phyloP scores from a whole-genome alignment of 2,329 filamentous ascomycete species.

The Xylaria sp. region DNA sequence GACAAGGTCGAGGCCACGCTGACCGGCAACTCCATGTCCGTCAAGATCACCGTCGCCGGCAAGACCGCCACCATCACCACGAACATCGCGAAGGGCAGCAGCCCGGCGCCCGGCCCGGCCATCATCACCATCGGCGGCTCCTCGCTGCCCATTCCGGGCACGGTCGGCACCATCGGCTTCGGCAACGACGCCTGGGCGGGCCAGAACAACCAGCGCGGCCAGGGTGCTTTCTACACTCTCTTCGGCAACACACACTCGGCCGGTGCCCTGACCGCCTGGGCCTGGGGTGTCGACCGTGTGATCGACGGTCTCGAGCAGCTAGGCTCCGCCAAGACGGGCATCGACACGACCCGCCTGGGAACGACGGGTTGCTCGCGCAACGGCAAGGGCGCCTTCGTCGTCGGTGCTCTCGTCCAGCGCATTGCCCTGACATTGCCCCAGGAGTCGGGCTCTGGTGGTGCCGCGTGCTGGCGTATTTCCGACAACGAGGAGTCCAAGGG shows the following conservation, averaged over 20 bases:
- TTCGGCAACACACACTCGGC: constrained; percentile 66
- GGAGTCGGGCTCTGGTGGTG: constrained; percentile 70
- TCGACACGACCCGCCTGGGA: constrained; percentile 62
- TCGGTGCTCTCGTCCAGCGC: constrained; percentile 67
- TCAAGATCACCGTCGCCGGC: constrained; percentile 58
- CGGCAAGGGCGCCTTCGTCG: constrained; percentile 72
- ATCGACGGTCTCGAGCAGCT: constrained; percentile 68
- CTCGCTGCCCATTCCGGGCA: constrained; percentile 65
- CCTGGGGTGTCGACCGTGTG: constrained; percentile 70
- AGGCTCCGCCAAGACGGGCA: constrained; percentile 56
- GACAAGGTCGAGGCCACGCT: constrained; percentile 59
- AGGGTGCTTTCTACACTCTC: constrained; percentile 69
- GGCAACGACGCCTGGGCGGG: constrained; percentile 67
- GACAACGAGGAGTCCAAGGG: constrained; percentile 62
- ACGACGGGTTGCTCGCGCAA: constrained; percentile 73
- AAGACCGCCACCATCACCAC: constrained; percentile 59
- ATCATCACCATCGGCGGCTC: constrained; percentile 67
- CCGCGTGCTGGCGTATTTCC: constrained; percentile 70
- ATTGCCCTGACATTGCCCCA: constrained; percentile 71
- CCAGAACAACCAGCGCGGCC: constrained; percentile 63
- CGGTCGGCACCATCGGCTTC: constrained; percentile 68
- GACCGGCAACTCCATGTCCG: constrained; percentile 56
- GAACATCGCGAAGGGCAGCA: constrained; percentile 57
- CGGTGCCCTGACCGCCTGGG: constrained; percentile 70
- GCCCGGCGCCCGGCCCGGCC: constrained; percentile 63